Percentiles rank a stretch among this genome's conserved stretches.
Conservation (phyloP, 73 alveolate genomes). For the Effrenium voratum region DNA sequence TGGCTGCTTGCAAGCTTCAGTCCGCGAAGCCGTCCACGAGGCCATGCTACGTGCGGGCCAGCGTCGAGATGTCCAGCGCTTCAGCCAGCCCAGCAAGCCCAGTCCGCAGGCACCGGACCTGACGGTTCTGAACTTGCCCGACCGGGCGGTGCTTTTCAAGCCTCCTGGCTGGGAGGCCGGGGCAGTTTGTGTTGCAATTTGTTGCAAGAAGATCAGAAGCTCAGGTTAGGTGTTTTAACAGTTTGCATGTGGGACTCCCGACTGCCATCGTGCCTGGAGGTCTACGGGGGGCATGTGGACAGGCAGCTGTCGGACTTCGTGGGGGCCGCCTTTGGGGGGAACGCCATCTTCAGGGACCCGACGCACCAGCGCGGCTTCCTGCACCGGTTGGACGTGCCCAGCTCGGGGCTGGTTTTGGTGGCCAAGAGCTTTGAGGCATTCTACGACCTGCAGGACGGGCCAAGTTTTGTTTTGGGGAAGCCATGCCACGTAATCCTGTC, state of each 20-base stretch:
- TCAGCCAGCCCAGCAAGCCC: not conserved
- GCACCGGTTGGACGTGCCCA: slow-evolving; percentile 78
- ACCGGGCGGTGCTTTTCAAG: slow-evolving; percentile 23
- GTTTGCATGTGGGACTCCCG: no score
- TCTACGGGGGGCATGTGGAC: slow-evolving; percentile 62
- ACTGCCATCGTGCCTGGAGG: no score
- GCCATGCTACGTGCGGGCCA: slow-evolving; percentile 10
- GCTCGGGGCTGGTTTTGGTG: slow-evolving; percentile 59
- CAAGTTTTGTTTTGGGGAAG: no score
- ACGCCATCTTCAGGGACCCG: slow-evolving; percentile 21
- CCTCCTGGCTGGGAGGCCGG: slow-evolving; percentile 84
- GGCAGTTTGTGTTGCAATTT: no score
- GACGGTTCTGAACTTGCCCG: not conserved
- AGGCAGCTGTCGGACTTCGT: slow-evolving; percentile 47
- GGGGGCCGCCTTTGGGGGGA: slow-evolving; percentile 5
- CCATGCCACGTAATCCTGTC: no score
- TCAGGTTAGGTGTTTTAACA: no score
- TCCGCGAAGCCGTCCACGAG: not conserved
- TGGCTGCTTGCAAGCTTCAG: slow-evolving; percentile 27
- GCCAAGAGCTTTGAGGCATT: slow-evolving; percentile 67
- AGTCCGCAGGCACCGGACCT: not conserved
- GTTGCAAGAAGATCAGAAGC: no score
- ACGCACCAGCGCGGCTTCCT: slow-evolving; percentile 32
- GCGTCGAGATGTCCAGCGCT: not conserved
- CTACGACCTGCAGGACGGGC: slow-evolving; percentile 65